phyloP scores from a whole-genome alignment of 106 monocot genomes.

The Narthecium ossifragum region DNA sequence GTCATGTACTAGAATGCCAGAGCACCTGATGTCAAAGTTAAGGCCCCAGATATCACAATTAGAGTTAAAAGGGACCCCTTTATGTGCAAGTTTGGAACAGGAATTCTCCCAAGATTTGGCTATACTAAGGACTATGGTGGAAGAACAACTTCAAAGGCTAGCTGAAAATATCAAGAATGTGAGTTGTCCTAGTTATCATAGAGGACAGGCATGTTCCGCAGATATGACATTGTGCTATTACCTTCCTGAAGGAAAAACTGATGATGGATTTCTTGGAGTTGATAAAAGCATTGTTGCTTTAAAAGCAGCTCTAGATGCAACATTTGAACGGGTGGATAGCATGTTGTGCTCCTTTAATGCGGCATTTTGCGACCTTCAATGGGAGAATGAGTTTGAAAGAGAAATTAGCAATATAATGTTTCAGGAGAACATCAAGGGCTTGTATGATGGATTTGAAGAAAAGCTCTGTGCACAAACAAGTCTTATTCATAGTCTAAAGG shows the following conservation, averaged over 20 bases:
- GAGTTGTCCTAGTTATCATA: constrained; percentile 1
- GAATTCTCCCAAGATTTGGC: too few relatives aligned
- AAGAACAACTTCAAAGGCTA: constrained; percentile 53
- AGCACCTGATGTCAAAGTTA: neutral
- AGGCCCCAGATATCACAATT: constrained; percentile 1
- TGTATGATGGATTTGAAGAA: constrained; percentile 36
- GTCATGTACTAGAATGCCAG: neutral
- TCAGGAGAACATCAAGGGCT: constrained; percentile 31
- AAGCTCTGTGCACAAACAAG: constrained; percentile 44
- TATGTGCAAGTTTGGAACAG: constrained; percentile 2
- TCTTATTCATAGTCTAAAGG: constrained; percentile 26
- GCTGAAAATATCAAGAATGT: constrained; percentile 29
- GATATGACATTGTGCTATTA: neutral
- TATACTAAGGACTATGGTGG: constrained; percentile 36
- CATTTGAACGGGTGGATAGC: constrained; percentile 28
- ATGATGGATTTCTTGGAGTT: constrained; percentile 21
- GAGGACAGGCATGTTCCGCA: neutral
- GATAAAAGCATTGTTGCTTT: constrained; percentile 39
- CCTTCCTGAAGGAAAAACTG: constrained; percentile 3
- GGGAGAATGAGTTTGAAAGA: constrained; percentile 57
- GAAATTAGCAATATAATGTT: constrained; percentile 36
- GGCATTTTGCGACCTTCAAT: constrained; percentile 37
- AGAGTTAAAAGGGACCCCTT: neutral
- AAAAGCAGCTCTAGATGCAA: constrained; percentile 13
- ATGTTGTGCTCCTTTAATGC: constrained; percentile 17